phyloP scores from a whole-genome alignment of 2,329 filamentous ascomycete species.

The Cucurbitaria berberidis region DNA sequence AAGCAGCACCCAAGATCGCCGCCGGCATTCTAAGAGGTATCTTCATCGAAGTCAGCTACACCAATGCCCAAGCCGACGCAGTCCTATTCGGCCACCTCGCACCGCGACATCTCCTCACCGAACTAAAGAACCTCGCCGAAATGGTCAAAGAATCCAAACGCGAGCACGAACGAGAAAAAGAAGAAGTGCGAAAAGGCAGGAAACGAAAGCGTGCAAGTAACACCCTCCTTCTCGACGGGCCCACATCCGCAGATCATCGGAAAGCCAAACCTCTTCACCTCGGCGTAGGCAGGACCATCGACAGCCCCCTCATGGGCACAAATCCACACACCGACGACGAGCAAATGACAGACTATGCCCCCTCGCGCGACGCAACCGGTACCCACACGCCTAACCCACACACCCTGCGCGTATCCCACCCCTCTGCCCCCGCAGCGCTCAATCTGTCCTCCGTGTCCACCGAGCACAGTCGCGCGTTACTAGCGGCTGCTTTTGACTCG shows the following conservation, averaged over 20 bases:
- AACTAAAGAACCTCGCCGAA: slow-evolving; percentile 73
- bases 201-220: slow-evolving; percentile 69
- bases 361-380: slow-evolving; percentile 16
- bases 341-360: slow-evolving; percentile 33
- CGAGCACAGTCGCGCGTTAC: slow-evolving; percentile 37
- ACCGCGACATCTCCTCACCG: slow-evolving; percentile 79
- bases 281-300: slow-evolving; percentile 16
- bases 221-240: slow-evolving; percentile 32
- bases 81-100: slow-evolving; percentile 88
- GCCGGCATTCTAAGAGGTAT: slow-evolving; percentile 75
- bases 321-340: slow-evolving; percentile 33
- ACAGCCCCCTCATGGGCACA: slow-evolving; percentile 16
- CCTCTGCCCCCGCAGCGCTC: slow-evolving; percentile 31
- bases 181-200: slow-evolving; percentile 52
- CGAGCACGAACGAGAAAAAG: slow-evolving; percentile 41
- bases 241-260: slow-evolving; percentile 5
- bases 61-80: slow-evolving; percentile 77
- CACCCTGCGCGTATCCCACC: slow-evolving; percentile 16
- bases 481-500: slow-evolving; percentile 34
- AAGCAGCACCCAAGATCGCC: slow-evolving; percentile 84
- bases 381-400: slow-evolving; percentile 27
- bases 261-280: slow-evolving; percentile 22
- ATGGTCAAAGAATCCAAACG: slow-evolving; percentile 66
- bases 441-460: slow-evolving; percentile 29
- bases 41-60: slow-evolving; percentile 96